Conservation (phyloP, 2,329 filamentous ascomycete species). For the Neofusicoccum laricinum region DNA sequence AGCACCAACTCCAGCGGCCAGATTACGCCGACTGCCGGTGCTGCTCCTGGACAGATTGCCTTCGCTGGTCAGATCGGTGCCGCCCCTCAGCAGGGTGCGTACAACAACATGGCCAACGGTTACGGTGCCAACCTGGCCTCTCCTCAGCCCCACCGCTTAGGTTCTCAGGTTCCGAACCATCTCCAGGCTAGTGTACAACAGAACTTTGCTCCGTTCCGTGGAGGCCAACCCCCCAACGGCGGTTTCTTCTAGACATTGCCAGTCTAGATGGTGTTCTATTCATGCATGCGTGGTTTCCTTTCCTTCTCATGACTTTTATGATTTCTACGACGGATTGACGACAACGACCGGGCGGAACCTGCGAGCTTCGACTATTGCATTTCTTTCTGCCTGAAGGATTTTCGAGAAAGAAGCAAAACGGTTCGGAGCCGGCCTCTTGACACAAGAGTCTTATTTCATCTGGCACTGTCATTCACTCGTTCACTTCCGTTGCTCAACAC, state of each 20-base stretch:
- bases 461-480: background rate
- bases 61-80: background rate
- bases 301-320: background rate
- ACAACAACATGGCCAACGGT: constrained; percentile 14
- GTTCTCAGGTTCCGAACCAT: constrained; percentile 34
- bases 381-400: background rate
- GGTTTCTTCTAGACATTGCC: background rate
- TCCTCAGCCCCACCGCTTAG: constrained; percentile 20
- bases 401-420: background rate
- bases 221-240: background rate
- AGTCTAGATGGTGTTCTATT: background rate
- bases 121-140: constrained; percentile 14
- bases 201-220: constrained; percentile 19
- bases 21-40: constrained; percentile 4
- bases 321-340: background rate
- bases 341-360: background rate
- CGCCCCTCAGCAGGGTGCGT: background rate
- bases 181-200: constrained; percentile 36
- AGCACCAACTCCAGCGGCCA: constrained; percentile 9
- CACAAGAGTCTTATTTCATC: background rate
- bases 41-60: constrained; percentile 6
- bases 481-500: background rate
- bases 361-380: constrained; percentile 3
- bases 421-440: constrained; percentile 5
- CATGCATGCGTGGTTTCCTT: background rate